Evolutionary conservation across 164 flowering plant species (phyloP), one percentile per base, ranked within the genome.

Genomic region (Umbellularia californica): DNA sequence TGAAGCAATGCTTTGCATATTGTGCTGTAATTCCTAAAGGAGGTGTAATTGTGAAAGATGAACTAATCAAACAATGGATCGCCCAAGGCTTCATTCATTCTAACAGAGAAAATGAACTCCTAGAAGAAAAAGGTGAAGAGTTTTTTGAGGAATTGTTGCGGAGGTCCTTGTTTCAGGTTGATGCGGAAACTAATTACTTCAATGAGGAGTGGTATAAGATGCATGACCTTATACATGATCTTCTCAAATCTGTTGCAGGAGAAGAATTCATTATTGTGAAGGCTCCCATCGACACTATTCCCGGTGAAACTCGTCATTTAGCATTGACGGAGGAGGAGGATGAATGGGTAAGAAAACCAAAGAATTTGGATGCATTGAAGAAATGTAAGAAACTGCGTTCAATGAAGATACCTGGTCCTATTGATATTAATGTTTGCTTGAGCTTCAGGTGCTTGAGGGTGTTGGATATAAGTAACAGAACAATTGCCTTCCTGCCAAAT

Each of bases 21-120:
- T 80, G 77, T 66, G 71, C 75, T 1, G 12, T 80, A 14, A 74
- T 74, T 71, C 82, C 79, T 2, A 80, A 80, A 58, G 70, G 50
- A n/a, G 23, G 25, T 22, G 12, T 4, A 0, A 68, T 80, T 23
- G n/a, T 50, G 3, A 80, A 74, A 23, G 69, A 74, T 5, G 6
- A 5, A 15, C 33, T 77, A 30, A 68, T 77, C 27, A 63, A 71
- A 35, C 50, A 67, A 6, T 80, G 82, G 82, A 71, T 71, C 17
- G 78, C 78, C n/a, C n/a, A 75, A 20, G 81, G 70, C 17, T 68
- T 75, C 52, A n/a, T 79, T 72, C 69, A 62, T 19, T 63, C 65
- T 3, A 6, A 51, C 0, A 50, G n/a, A 14, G 70, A 63, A 66
- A 68, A n/a, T 23, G 68, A 13, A 27, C 63, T 30, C 3, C 17